Evolutionary conservation across 139 green algal species (phyloP).

Genomic region (Monoraphidium neglectum): DNA sequence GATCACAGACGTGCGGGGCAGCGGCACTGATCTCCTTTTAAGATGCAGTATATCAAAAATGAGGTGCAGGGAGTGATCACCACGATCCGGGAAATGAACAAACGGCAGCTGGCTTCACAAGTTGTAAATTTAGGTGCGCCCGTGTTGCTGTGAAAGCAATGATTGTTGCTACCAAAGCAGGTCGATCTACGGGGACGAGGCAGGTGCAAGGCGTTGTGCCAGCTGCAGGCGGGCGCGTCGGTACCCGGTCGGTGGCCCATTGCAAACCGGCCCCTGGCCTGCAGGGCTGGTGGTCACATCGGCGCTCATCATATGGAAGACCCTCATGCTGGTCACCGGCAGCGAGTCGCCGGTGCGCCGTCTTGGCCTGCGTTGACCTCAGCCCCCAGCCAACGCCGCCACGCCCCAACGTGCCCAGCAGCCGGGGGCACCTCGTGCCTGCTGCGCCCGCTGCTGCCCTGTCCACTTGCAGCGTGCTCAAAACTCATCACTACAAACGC

Average conservation of each 20-base stretch:
- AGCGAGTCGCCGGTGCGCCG: constrained; percentile 89
- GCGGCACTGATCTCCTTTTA: background rate
- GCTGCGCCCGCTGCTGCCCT: background rate
- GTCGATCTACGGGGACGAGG: background rate
- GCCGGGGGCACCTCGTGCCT: background rate
- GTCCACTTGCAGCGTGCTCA: background rate
- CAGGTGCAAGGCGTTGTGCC: background rate
- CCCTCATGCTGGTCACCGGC: constrained; percentile 90
- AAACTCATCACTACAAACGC: background rate
- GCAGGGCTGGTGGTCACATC: constrained; percentile 94
- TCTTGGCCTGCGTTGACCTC: background rate
- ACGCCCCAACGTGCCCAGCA: background rate
- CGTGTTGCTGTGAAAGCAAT: background rate
- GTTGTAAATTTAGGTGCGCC: constrained; percentile 70
- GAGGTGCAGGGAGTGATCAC: constrained; percentile 3
- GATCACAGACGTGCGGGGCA: background rate
- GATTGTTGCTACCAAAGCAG: background rate
- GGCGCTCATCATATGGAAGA: constrained; percentile 98
- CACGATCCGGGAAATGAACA: constrained; percentile 42
- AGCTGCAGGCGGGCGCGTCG: background rate
- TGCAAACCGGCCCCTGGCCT: background rate
- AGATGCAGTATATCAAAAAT: constrained; percentile 1
- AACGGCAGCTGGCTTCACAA: constrained; percentile 65
- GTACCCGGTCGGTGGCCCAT: background rate
- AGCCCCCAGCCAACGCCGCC: background rate